Evolutionary conservation across 2,329 filamentous ascomycete species (phyloP).

Genomic region (Mollisiaceae sp.): DNA sequence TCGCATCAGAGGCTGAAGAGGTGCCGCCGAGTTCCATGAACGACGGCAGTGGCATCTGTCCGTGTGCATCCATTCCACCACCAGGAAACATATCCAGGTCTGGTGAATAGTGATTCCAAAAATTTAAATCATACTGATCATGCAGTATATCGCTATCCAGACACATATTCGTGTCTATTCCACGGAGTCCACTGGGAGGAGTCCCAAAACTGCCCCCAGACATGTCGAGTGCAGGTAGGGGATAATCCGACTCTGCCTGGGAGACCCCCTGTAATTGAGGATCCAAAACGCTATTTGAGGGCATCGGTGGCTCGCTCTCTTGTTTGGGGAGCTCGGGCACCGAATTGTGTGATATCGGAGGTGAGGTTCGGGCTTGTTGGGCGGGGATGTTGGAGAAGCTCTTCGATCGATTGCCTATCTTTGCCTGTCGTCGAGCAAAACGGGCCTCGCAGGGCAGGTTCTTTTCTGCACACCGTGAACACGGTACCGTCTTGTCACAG

Average conservation of each 20-base stretch:
- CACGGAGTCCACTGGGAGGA: constrained; percentile 11
- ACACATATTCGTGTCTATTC: constrained; percentile 19
- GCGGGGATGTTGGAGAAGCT: constrained; percentile 14
- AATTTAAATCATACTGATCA: constrained; percentile 49
- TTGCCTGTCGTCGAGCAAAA: constrained; percentile 53
- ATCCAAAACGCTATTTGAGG: constrained; percentile 12
- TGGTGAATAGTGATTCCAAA: constrained; percentile 51
- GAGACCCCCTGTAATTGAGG: constrained; percentile 5
- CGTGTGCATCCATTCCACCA: not conserved
- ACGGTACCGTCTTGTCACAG: constrained; percentile 56
- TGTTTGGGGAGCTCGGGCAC: constrained; percentile 12
- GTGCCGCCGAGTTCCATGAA: constrained; percentile 18
- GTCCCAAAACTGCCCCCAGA: constrained; percentile 11
- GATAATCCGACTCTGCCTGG: not conserved
- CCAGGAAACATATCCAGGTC: constrained; percentile 47
- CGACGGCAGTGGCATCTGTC: constrained; percentile 1
- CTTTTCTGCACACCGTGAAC: constrained; percentile 55
- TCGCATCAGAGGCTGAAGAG: constrained; percentile 48
- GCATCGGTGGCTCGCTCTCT: constrained; percentile 6
- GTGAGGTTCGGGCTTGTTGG: constrained; percentile 4
- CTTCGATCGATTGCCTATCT: constrained; percentile 15
- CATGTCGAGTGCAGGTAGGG: constrained; percentile 11
- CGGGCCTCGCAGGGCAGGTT: constrained; percentile 53
- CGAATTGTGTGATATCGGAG: constrained; percentile 11
- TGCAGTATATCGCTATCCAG: constrained; percentile 23